phyloP scores from a whole-genome alignment of 352 stramenopile species.

The Phytophthora megakarya region DNA sequence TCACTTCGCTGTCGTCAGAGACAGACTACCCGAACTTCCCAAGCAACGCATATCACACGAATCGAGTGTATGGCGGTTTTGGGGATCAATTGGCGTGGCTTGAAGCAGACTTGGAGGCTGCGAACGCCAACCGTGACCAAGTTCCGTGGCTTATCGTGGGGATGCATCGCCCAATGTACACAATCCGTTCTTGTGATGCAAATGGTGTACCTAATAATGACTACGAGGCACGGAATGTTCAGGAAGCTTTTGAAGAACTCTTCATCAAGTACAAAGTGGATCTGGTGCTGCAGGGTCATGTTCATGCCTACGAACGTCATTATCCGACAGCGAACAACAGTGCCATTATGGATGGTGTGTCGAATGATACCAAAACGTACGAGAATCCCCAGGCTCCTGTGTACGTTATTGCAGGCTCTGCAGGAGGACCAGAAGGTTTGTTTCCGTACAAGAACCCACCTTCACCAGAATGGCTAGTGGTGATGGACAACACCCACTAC shows the following conservation, averaged over 20 bases:
- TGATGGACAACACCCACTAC: conserved; percentile 41
- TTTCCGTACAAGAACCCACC: conserved; percentile 28
- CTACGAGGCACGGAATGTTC: conserved; percentile 34
- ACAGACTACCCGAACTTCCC: conserved; percentile 48
- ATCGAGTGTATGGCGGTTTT: conserved; percentile 40
- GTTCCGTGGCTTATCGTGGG: conserved; percentile 60
- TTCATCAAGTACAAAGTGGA: conserved; percentile 70
- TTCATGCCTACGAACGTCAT: conserved; percentile 58
- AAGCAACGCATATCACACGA: conserved; percentile 42
- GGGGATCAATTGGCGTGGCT: conserved; percentile 58
- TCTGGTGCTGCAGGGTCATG: conserved; percentile 49
- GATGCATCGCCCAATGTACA: conserved; percentile 67
- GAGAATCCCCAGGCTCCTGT: conserved; percentile 52
- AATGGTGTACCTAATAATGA: conserved; percentile 22
- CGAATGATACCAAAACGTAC: conserved; percentile 46
- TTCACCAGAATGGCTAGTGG: conserved; percentile 37
- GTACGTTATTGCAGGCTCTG: conserved; percentile 48
- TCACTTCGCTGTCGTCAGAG: conserved; percentile 73
- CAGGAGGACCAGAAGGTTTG: conserved; percentile 41
- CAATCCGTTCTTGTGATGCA: conserved; percentile 28
- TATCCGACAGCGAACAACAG: conserved; percentile 45
- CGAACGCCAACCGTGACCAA: conserved; percentile 44
- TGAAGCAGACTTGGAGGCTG: conserved; percentile 55
- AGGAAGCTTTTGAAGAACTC: conserved; percentile 58
- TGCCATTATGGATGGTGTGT: conserved; percentile 48